These are phyloP conservation scores for Aspergillus unguis DNA, from an alignment of 2,329 filamentous ascomycete genomes.

Conservation along the genomic window DNA sequence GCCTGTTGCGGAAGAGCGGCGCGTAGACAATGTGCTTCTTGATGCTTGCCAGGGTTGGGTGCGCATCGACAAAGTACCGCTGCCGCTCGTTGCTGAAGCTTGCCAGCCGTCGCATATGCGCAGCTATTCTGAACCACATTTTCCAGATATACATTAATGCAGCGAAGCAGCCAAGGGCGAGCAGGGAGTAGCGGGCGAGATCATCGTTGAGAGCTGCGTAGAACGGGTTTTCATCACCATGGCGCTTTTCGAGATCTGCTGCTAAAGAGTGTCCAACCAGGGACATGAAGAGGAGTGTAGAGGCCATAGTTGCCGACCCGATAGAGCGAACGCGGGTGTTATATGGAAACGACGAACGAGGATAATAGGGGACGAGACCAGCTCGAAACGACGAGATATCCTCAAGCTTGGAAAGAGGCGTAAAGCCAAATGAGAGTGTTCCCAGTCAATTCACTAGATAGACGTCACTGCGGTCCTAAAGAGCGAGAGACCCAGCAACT, in stretches of 20 bases:
- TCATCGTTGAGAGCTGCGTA: constrained; percentile 48
- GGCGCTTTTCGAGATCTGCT: constrained; percentile 27
- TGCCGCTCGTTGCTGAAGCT: constrained; percentile 77
- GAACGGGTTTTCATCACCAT: constrained; percentile 16
- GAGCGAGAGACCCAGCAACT: background rate
- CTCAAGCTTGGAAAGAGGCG: background rate
- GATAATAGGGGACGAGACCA: constrained; percentile 27
- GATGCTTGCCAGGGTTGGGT: constrained; percentile 58
- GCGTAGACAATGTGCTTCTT: constrained; percentile 63
- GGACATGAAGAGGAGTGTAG: constrained; percentile 22
- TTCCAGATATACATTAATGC: constrained; percentile 66
- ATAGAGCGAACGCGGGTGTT: constrained; percentile 1
- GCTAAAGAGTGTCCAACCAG: constrained; percentile 30
- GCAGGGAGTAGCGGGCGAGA: constrained; percentile 59
- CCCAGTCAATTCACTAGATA: background rate
- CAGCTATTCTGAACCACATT: constrained; percentile 56
- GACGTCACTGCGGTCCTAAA: background rate
- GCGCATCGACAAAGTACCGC: constrained; percentile 67
- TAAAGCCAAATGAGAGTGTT: background rate
- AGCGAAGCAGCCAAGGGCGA: constrained; percentile 63
- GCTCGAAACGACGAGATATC: constrained; percentile 22
- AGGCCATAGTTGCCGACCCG: constrained; percentile 19
- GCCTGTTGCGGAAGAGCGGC: constrained; percentile 42
- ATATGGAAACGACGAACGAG: background rate
- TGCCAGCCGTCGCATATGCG: constrained; percentile 69